These are phyloP conservation scores for Teratosphaeria nubilosa DNA, from an alignment of 2,329 filamentous ascomycete genomes.

Conservation along the genomic window DNA sequence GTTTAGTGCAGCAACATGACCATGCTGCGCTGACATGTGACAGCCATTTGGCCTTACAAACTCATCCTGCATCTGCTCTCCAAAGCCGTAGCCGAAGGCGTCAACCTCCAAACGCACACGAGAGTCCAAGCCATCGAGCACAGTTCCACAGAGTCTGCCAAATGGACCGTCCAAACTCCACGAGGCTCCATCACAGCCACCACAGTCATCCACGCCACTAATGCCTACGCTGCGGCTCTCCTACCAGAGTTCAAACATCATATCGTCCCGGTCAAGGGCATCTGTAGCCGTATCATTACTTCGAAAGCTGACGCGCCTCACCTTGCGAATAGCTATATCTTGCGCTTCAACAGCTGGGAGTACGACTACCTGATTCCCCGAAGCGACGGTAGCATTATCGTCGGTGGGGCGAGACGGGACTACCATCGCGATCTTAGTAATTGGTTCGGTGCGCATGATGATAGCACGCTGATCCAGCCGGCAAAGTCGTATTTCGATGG, in stretches of 20 bases:
- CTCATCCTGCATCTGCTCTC: constrained; percentile 61
- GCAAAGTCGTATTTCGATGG: constrained; percentile 35
- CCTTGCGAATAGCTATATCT: constrained; percentile 12
- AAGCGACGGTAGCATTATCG: constrained; percentile 34
- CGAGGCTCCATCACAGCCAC: neutral
- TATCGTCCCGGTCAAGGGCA: constrained; percentile 26
- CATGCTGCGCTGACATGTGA: constrained; percentile 36
- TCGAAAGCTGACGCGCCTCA: constrained; percentile 8
- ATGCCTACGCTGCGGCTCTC: constrained; percentile 26
- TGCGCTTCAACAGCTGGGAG: constrained; percentile 7
- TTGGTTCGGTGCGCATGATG: constrained; percentile 39
- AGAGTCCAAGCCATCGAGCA: constrained; percentile 35
- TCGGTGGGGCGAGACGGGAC: constrained; percentile 31
- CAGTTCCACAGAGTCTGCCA: neutral
- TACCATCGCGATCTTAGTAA: constrained; percentile 25
- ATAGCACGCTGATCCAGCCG: constrained; percentile 32
- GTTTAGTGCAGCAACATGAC: neutral
- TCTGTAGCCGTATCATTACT: constrained; percentile 16
- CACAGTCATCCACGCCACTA: constrained; percentile 12
- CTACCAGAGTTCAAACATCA: constrained; percentile 23
- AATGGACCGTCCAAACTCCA: neutral
- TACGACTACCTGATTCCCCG: constrained; percentile 33
- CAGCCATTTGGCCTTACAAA: constrained; percentile 68
- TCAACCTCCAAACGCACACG: constrained; percentile 66
- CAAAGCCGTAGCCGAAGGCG: constrained; percentile 39